phyloP scores from a whole-genome alignment of 306 rosid genomes.

The Glycine tomentella region DNA sequence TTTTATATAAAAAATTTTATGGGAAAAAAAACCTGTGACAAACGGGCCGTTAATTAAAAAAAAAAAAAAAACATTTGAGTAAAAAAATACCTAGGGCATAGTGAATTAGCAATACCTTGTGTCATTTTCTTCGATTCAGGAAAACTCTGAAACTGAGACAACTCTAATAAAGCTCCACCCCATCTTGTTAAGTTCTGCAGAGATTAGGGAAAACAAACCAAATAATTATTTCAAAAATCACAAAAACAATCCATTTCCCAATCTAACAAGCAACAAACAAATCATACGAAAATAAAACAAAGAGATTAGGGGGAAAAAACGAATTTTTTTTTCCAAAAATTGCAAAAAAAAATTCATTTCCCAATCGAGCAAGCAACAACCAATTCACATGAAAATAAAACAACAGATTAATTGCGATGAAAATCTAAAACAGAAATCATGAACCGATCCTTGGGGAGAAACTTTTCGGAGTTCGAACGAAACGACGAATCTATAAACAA shows the following conservation, averaged over 20 bases:
- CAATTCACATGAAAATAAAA: neutral
- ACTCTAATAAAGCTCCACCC: slow-evolving; percentile 84
- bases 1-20: neutral
- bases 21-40: neutral
- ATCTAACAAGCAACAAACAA: neutral
- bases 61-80: neutral
- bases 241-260: neutral
- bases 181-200: slow-evolving; percentile 88
- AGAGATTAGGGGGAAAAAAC: neutral
- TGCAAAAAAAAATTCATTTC: neutral
- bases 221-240: neutral
- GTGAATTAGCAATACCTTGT: slow-evolving; percentile 56
- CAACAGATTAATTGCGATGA: neutral
- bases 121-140: slow-evolving; percentile 73
- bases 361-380: neutral
- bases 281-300: no score
- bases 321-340: neutral
- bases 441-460: neutral
- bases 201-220: neutral
- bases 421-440: neutral
- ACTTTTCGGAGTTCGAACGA: neutral
- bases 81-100: neutral
- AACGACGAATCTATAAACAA: neutral
- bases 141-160: slow-evolving; percentile 81
- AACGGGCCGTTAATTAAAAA: neutral